These are phyloP conservation scores for Hyaloscypha finlandica DNA, from an alignment of 495 filamentous ascomycete species.

Conservation along the genomic window DNA sequence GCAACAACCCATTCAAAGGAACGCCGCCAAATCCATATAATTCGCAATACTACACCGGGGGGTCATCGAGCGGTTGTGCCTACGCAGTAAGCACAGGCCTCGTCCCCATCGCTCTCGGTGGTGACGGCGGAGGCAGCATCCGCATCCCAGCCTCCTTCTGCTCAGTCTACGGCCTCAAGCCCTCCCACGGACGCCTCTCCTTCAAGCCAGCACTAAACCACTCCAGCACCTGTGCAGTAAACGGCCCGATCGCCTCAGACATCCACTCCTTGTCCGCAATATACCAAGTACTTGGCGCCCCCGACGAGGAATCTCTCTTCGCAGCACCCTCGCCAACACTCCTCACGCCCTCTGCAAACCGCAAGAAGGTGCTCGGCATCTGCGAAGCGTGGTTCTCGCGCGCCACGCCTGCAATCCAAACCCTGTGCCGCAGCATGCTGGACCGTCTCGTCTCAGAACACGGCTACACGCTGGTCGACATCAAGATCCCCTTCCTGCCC, in stretches of 20 bases:
- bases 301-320: conserved; percentile 51
- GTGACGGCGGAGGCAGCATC: conserved; percentile 86
- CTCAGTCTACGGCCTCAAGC: conserved; percentile 86
- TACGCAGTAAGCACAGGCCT: conserved; percentile 77
- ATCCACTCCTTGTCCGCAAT: conserved; percentile 78
- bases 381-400: conserved; percentile 71
- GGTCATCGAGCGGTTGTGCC: conserved; percentile 81
- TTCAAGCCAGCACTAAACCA: conserved; percentile 14
- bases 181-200: conserved; percentile 69
- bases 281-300: conserved; percentile 74
- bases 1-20: conserved; percentile 78
- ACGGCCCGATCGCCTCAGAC: conserved; percentile 75
- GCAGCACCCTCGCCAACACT: conserved; percentile 37
- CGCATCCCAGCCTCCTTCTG: conserved; percentile 82
- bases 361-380: conserved; percentile 62
- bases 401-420: conserved; percentile 62
- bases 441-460: conserved; percentile 55
- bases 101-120: conserved; percentile 80
- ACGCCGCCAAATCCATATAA: conserved; percentile 87
- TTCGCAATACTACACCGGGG: conserved; percentile 77
- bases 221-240: conserved; percentile 46
- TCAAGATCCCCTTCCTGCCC: conserved; percentile 73
- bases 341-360: conserved; percentile 13
- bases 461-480: conserved; percentile 69
- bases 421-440: conserved; percentile 59